phyloP scores from a whole-genome alignment of 495 filamentous ascomycete genomes.

The Aspergillus kassunensis region DNA sequence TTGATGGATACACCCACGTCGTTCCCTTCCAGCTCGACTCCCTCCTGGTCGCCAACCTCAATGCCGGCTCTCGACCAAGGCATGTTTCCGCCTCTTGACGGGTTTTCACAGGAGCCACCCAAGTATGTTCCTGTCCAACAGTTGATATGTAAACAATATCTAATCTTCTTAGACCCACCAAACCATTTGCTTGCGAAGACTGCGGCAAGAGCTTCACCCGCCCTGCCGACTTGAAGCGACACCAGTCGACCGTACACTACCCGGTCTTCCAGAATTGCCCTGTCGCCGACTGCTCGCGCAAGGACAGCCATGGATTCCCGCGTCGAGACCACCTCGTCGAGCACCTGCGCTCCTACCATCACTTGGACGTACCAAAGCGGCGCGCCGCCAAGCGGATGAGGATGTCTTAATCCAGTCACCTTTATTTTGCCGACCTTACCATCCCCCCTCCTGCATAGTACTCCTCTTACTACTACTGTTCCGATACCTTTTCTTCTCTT shows the following conservation, averaged over 20 bases:
- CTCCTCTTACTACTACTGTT: background rate
- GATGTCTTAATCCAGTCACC: constrained; percentile 8
- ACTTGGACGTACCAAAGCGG: constrained; percentile 47
- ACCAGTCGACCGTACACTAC: constrained; percentile 49
- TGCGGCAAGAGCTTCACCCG: constrained; percentile 50
- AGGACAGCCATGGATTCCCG: constrained; percentile 72
- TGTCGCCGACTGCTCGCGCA: constrained; percentile 73
- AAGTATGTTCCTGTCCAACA: constrained; percentile 4
- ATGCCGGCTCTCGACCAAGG: constrained; percentile 9
- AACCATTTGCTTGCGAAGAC: constrained; percentile 40
- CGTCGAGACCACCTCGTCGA: constrained; percentile 86
- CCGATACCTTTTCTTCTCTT: background rate
- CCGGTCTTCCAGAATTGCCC: constrained; percentile 72
- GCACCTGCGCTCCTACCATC: constrained; percentile 77
- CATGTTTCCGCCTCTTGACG: constrained; percentile 15
- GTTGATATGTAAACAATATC: background rate
- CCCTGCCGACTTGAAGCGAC: constrained; percentile 51
- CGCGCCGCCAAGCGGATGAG: constrained; percentile 32
- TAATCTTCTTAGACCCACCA: constrained; percentile 24
- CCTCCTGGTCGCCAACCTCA: constrained; percentile 6
- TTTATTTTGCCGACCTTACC: background rate
- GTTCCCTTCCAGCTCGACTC: constrained; percentile 9
- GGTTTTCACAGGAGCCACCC: constrained; percentile 9
- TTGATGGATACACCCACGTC: constrained; percentile 9
- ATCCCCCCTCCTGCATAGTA: background rate